Percentiles rank a stretch among this genome's conserved stretches.
Conservation (phyloP, 768 basidiomycete species). For the Naematelia aurantialba region DNA sequence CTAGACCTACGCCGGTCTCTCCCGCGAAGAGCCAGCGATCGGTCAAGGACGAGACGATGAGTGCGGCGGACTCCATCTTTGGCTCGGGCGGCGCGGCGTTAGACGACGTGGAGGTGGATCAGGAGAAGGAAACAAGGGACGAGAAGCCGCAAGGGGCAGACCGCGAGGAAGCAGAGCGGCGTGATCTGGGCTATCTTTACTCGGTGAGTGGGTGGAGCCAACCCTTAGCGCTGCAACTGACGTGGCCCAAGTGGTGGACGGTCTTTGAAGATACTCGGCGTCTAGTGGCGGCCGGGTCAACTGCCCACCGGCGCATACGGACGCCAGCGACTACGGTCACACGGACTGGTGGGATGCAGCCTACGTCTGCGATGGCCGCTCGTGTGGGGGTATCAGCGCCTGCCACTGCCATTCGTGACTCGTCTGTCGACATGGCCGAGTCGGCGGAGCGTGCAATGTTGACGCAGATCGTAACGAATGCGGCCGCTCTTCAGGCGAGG, state of each 20-base stretch:
- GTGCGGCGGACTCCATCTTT: neutral
- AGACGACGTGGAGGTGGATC: neutral
- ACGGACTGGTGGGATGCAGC: neutral
- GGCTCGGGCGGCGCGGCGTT: neutral
- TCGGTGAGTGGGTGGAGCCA: neutral
- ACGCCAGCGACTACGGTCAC: neutral
- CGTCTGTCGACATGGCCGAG: neutral
- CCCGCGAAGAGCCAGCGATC: conserved; percentile 1
- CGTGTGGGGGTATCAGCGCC: conserved; percentile 6
- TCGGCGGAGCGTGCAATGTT: neutral
- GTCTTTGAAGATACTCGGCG: neutral
- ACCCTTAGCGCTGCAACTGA: neutral
- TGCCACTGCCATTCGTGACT: conserved; percentile 2
- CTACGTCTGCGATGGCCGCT: conserved; percentile 7
- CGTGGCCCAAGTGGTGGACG: conserved; percentile 4
- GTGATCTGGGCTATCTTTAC: conserved; percentile 3
- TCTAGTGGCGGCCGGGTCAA: neutral
- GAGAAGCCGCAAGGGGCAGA: neutral
- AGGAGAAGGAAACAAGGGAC: neutral
- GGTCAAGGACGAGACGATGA: neutral
- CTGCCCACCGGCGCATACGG: neutral
- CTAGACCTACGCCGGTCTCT: neutral
- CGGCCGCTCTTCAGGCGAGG: neutral
- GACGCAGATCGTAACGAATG: neutral
- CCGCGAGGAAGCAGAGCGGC: neutral